phyloP scores from a whole-genome alignment of 106 monocot species.

The Amphibolis antarctica region DNA sequence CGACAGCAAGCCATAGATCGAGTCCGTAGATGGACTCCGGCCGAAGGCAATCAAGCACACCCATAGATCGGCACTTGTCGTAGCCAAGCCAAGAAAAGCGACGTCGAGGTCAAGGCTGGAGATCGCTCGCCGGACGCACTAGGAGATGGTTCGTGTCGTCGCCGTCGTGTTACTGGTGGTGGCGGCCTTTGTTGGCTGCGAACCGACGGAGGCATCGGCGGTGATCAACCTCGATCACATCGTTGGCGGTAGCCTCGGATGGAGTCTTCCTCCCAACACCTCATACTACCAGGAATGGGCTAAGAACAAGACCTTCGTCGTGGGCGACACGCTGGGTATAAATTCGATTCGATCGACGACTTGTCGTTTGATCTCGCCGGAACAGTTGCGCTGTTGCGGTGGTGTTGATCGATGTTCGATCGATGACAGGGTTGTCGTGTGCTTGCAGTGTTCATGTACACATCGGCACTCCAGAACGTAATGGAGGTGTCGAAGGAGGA shows the following conservation, averaged over 20 bases:
- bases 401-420: no score
- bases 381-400: no score
- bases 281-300: constrained; percentile 56
- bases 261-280: constrained; percentile 36
- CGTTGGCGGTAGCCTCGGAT: constrained; percentile 43
- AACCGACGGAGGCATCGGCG: not conserved
- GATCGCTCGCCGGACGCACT: not conserved
- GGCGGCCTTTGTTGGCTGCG: not conserved
- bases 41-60: no score
- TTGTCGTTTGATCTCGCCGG: not conserved
- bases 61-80: not conserved
- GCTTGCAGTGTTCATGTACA: constrained; percentile 50
- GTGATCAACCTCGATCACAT: constrained; percentile 29
- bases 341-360: not conserved
- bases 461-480: constrained; percentile 36
- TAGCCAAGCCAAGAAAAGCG: not conserved
- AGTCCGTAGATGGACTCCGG: no score
- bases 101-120: not conserved
- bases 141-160: not conserved
- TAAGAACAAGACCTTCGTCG: constrained; percentile 20
- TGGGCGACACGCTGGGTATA: constrained; percentile 47
- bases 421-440: no score
- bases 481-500: constrained; percentile 49
- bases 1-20: no score
- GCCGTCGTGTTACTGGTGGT: constrained; percentile 3